Base-by-base conservation (phyloP, 345 rosid species). In the Gossypium raimondii region DNA sequence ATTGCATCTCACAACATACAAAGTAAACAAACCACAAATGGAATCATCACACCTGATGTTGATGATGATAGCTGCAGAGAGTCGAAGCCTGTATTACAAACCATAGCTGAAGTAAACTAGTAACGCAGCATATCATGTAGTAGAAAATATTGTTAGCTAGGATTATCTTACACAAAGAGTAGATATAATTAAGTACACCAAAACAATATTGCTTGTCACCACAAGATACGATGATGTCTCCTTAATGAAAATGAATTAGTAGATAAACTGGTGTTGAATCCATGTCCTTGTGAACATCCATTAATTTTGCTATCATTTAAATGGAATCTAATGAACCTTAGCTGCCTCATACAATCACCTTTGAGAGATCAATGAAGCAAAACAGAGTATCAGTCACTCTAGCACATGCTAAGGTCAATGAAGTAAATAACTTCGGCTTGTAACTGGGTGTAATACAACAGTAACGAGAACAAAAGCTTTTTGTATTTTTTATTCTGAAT, bases 71-170 rank as follows among this genome's bases (percentile, higher is more conserved):
- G 48, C 18, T 67, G 73, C 76, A 69, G 69, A 73, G 73, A 77
- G 25, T 87, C 91, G 88, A 85, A 82, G 78, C 90, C 93, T 80
- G 68, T 59, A 48, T 71, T 93, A 68, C 89, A 86, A 81, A 84
- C 84, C 77, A 91, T 89, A 80, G 91, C 88, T 67, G 97, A 91
- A 84, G 74, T 83, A 71, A 77, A 81, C 79, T 87, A 83, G 82
- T 61, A 60, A 65, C 41, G 41, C 41, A 80, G 48, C 77, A 43
- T 67, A 56, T 52, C 60, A 27, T 27, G 24, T 62, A 62, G 18
- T 17, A 56, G 20, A 56, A 55, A 7, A 52, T 16, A 56, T 45
- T 4, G 8, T 59, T 44, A 64, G 67, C 16, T 12, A 16, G 43
- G 24, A 7, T 57, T 51, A 16, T 3, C 41, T 38, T 53, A 10